Evolutionary conservation across 2,329 filamentous ascomycete genomes (phyloP), one percentile per base, ranked within the genome.

Genomic region (Tolypocladium tropicale): DNA sequence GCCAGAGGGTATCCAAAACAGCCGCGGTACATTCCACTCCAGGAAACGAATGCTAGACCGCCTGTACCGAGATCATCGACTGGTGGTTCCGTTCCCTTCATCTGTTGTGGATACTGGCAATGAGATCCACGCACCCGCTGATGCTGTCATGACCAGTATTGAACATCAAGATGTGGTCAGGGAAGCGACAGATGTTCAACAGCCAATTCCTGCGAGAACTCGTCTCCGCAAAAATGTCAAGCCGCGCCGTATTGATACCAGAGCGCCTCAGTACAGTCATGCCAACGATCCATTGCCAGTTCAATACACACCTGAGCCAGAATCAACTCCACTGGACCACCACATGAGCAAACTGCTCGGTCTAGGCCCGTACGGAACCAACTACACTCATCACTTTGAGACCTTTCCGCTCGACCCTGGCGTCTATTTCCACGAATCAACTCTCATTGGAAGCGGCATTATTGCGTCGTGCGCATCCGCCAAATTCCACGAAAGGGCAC

Each of bases 381-480:
- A 76, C 28, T 86, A 86, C 64, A 80, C 82, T 0, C 76, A 79
- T 36, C 78, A 86, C 62, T 87, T 87, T 59, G 82, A 85, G 50
- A 67, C 82, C 5, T 83, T 84, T 54, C 82, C 83, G 21, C 68
- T 86, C 33, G 76, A 79, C 41, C 62, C 67, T 7, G 78, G 77
- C 3, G 74, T 80, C 0, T 85, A 77, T 66, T 86, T 86, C 54
- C 82, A 85, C 55, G 74, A 78, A 58, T 78, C 73, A 54, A 86
- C 82, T 0, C 65, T 85, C 32, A 69, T 86, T 49, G 84, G 83
- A 9, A 76, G 74, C 60, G 82, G 82, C 2, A 67, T 72, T 1
- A 62, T 86, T 6, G 65, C 71, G 21, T 70, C 70, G 32, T 72
- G 74, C 4, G 61, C 72, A 2, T 68, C 71, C 32, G 54, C 60